Evolutionary conservation across 352 stramenopile species (phyloP).

Genomic region (Thraustochytrium striatum): DNA sequence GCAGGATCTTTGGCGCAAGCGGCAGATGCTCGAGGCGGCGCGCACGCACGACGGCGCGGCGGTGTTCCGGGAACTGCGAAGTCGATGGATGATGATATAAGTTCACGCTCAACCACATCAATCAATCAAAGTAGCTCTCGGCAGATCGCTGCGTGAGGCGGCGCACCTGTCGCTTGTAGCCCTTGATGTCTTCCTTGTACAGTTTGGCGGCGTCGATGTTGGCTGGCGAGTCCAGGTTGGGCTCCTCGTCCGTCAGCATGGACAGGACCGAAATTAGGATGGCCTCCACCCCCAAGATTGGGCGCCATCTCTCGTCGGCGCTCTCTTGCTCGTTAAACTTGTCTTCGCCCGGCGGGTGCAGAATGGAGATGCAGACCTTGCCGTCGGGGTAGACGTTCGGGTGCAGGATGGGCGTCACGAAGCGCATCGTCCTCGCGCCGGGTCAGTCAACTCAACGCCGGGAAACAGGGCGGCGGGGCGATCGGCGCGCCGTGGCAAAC

Average conservation of each 20-base stretch:
- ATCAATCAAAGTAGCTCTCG: not conserved
- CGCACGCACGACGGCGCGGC: too few species aligned
- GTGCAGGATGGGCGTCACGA: conserved; percentile 46
- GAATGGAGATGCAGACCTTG: conserved; percentile 98
- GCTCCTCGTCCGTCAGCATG: conserved; percentile 91
- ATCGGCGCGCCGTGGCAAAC: too few species aligned
- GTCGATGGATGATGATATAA: too few species aligned
- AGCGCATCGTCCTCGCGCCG: conserved; percentile 35
- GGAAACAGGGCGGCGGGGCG: too few species aligned
- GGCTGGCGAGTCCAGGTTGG: conserved; percentile 97
- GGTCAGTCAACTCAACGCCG: not conserved
- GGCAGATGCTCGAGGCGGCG: too few species aligned
- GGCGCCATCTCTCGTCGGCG: conserved; percentile 94
- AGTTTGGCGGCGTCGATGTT: conserved; percentile 95
- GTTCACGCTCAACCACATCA: not conserved
- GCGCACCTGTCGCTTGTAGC: conserved; percentile 40
- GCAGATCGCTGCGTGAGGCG: conserved; percentile 45
- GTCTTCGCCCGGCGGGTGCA: conserved; percentile 93
- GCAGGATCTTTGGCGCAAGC: too few species aligned
- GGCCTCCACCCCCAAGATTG: conserved; percentile 81
- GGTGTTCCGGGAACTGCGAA: too few species aligned
- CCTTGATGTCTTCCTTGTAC: conserved; percentile 42
- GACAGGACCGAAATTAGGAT: conserved; percentile 94
- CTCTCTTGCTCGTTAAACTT: conserved; percentile 86
- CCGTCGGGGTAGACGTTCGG: conserved; percentile 91